Conservation (phyloP, 116 monocot species). For the Phalaenopsis hybrid region DNA sequence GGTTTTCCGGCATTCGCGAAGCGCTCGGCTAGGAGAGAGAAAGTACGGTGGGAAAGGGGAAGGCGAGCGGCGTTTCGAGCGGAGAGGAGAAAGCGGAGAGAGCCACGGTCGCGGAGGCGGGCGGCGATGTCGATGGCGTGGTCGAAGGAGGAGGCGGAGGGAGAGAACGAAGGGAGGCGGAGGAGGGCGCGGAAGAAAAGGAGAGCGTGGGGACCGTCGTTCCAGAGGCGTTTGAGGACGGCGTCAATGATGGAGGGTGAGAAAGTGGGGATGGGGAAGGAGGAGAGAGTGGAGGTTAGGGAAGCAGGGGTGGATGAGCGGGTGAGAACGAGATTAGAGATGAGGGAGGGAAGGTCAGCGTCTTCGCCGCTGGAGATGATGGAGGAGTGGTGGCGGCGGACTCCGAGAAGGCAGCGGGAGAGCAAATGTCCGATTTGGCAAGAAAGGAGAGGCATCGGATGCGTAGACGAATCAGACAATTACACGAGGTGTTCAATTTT, state of each 20-base stretch:
- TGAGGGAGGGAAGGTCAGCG: not conserved
- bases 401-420: not conserved
- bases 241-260: constrained; percentile 28
- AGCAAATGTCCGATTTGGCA: not conserved
- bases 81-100: constrained; percentile 22
- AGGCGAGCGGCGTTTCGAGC: constrained; percentile 15
- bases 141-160: constrained; percentile 44
- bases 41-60: constrained; percentile 41
- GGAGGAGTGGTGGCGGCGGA: not conserved
- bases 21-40: constrained; percentile 58
- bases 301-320: constrained; percentile 12
- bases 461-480: no score
- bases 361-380: not conserved
- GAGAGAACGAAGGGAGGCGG: constrained; percentile 26
- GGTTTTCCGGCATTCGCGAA: constrained; percentile 42
- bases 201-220: constrained; percentile 47
- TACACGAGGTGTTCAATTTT: no score
- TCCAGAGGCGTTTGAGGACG: constrained; percentile 60
- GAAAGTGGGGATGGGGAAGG: constrained; percentile 9
- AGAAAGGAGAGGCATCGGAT: not conserved
- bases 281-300: constrained; percentile 14
- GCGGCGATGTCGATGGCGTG: constrained; percentile 53
- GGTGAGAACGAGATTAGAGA: constrained; percentile 12
- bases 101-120: constrained; percentile 27
- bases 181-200: constrained; percentile 68